phyloP scores from a whole-genome alignment of 768 basidiomycete genomes.

The Butyriboletus loyo region DNA sequence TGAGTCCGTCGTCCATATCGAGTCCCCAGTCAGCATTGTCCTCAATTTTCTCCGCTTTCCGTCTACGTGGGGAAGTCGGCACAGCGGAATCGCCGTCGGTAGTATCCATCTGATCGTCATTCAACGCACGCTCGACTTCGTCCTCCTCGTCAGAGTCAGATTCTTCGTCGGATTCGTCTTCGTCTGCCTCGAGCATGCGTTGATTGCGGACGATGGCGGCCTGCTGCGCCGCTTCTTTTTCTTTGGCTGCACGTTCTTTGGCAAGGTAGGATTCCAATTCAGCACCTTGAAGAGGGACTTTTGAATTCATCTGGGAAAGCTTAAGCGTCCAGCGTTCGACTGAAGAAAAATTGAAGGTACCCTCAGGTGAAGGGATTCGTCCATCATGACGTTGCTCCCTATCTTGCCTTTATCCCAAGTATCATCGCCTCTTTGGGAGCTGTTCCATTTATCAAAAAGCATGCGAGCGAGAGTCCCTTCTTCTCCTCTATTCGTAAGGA shows the following conservation, averaged over 20 bases:
- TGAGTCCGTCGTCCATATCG: slow-evolving; percentile 73
- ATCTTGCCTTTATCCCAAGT: slow-evolving; percentile 91
- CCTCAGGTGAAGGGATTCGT: slow-evolving; percentile 62
- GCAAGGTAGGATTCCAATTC: slow-evolving; percentile 82
- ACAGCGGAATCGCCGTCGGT: slow-evolving; percentile 32
- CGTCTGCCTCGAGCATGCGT: slow-evolving; percentile 91
- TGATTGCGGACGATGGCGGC: slow-evolving; percentile 80
- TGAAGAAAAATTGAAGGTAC: slow-evolving; percentile 37
- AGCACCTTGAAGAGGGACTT: slow-evolving; percentile 82
- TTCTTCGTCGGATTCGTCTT: slow-evolving; percentile 74
- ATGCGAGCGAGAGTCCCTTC: slow-evolving; percentile 75
- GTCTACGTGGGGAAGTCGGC: slow-evolving; percentile 27
- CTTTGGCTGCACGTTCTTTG: slow-evolving; percentile 71
- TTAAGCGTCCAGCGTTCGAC: slow-evolving; percentile 1
- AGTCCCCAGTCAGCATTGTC: slow-evolving; percentile 66
- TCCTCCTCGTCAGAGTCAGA: slow-evolving; percentile 70
- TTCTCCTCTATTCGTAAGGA: slow-evolving; percentile 78
- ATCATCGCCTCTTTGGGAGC: slow-evolving; percentile 70
- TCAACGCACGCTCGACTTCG: slow-evolving; percentile 48
- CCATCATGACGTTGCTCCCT: slow-evolving; percentile 82
- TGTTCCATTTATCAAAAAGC: slow-evolving; percentile 86
- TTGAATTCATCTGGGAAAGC: slow-evolving; percentile 68
- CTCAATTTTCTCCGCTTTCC: slow-evolving; percentile 46
- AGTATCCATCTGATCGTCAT: slow-evolving; percentile 47
- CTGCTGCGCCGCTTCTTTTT: slow-evolving; percentile 83